Percentiles rank a stretch among this genome's conserved stretches.
phyloP scores from a whole-genome alignment of 2,329 filamentous ascomycete species.

The Malbranchea zuffiana region DNA sequence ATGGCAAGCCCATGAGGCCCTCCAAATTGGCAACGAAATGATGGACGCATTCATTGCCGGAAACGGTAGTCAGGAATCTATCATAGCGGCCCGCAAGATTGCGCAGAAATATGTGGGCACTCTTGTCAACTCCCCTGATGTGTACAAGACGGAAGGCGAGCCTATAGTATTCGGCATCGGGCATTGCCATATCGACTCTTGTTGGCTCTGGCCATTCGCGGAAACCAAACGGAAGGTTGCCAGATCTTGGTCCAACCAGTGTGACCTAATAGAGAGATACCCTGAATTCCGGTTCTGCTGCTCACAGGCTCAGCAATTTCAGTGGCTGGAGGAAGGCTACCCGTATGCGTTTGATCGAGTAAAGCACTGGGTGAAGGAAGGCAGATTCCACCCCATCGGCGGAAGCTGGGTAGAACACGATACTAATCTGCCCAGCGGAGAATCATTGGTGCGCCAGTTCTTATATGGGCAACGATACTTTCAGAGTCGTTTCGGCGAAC shows the following conservation, averaged over 20 bases:
- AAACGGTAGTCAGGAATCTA: conserved; percentile 58
- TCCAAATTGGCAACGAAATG: conserved; percentile 73
- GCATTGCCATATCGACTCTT: conserved; percentile 95
- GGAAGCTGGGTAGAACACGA: conserved; percentile 99
- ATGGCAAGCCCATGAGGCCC: conserved; percentile 77
- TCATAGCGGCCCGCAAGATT: conserved; percentile 69
- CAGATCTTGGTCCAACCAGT: conserved; percentile 93
- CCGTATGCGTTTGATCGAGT: conserved; percentile 82
- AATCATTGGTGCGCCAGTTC: conserved; percentile 88
- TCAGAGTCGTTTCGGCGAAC: conserved; percentile 78
- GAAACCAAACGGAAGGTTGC: conserved; percentile 96
- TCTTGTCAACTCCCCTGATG: conserved; percentile 67
- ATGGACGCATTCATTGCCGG: conserved; percentile 82
- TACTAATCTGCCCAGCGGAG: conserved; percentile 91
- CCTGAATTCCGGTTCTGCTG: conserved; percentile 86
- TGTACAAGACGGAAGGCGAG: conserved; percentile 66
- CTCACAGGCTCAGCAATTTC: conserved; percentile 94
- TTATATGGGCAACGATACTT: conserved; percentile 93
- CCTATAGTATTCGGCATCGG: conserved; percentile 80
- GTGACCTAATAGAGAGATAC: conserved; percentile 87
- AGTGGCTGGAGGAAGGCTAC: conserved; percentile 88
- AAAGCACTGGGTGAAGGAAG: conserved; percentile 79
- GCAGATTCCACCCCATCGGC: conserved; percentile 86
- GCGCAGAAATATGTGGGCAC: conserved; percentile 73
- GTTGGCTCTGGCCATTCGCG: conserved; percentile 97